Evolutionary conservation across 1,284 basidiomycete genomes (phyloP).

Genomic region (Pseudozyma sp.): DNA sequence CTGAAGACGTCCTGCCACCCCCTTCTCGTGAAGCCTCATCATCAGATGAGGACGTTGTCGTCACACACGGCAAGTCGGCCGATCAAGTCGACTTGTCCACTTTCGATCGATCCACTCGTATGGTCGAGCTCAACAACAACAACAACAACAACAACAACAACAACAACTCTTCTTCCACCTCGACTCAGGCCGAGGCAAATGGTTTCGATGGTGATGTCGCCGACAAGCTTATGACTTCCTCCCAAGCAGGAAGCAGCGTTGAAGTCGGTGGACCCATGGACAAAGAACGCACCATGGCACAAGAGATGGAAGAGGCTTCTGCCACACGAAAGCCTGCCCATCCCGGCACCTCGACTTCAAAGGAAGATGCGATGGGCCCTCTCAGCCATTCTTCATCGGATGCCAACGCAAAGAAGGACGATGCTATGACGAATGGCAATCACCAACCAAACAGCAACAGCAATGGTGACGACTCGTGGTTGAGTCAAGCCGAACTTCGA

Average conservation of each 20-base stretch:
- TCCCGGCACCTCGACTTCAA: constrained; percentile 5
- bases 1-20: constrained; percentile 14
- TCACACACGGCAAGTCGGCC: constrained; percentile 4
- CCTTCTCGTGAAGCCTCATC: constrained; percentile 18
- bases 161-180: neutral
- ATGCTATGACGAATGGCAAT: too few relatives aligned
- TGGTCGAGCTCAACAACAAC: constrained; percentile 23
- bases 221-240: constrained; percentile 26
- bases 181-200: too few relatives aligned
- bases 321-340: constrained; percentile 38
- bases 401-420: too few relatives aligned
- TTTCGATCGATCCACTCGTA: constrained; percentile 43
- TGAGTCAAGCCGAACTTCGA: constrained; percentile 9
- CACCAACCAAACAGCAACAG: neutral
- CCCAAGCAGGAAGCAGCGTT: constrained; percentile 36
- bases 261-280: constrained; percentile 49
- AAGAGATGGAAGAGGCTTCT: constrained; percentile 44
- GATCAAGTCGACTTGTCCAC: constrained; percentile 25
- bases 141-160: neutral
- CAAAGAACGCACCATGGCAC: constrained; percentile 37
- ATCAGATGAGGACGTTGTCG: constrained; percentile 13
- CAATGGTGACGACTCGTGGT: neutral
- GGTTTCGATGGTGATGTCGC: neutral
- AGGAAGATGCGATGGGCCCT: constrained; percentile 19
- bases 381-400: constrained; percentile 7